Percentiles rank a stretch among this genome's conserved stretches.
Conservation (phyloP, 176 grass and related monocot species). For the Bonia amplexicaulis region DNA sequence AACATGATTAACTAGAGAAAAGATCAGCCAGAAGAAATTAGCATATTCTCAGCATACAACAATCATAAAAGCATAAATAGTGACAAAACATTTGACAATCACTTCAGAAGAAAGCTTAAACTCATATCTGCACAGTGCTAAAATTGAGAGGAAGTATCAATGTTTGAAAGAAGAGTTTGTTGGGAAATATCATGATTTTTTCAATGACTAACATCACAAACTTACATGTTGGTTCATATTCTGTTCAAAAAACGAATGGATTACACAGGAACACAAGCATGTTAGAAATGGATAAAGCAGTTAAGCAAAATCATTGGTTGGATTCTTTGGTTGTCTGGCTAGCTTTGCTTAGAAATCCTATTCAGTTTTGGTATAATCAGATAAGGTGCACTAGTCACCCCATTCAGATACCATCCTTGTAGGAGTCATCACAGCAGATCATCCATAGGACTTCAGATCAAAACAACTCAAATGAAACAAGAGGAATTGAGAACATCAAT, state of each 20-base stretch:
- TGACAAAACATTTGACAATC: neutral
- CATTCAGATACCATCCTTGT: slow-evolving; percentile 15
- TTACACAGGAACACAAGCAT: neutral
- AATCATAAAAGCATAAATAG: neutral
- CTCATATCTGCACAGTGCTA: neutral
- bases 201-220: neutral
- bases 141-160: neutral
- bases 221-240: neutral
- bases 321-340: neutral
- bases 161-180: too few species aligned
- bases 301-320: neutral
- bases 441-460: neutral
- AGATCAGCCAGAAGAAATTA: neutral
- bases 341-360: neutral
- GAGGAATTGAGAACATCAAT: too few species aligned
- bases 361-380: slow-evolving; percentile 22
- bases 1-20: neutral
- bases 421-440: slow-evolving; percentile 13
- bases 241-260: neutral
- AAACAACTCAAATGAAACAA: neutral
- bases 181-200: neutral
- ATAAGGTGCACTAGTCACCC: neutral
- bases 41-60: neutral
- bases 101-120: neutral
- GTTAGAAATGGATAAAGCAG: neutral